Evolutionary conservation across 345 rosid species (phyloP).

Genomic region (Eucalyptus sideroxylon): DNA sequence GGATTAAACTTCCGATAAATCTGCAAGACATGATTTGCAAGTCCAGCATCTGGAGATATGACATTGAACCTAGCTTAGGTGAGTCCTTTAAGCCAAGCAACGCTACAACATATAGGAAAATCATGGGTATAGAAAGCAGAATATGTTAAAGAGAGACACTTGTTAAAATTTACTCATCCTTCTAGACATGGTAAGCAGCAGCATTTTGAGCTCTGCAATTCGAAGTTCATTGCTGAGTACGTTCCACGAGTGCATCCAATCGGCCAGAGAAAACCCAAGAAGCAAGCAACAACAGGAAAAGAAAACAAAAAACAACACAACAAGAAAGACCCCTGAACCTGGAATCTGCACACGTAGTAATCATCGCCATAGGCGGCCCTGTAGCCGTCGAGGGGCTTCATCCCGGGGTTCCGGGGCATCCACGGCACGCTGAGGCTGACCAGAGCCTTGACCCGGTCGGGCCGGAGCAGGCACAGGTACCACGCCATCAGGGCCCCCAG

Average conservation of each 20-base stretch:
- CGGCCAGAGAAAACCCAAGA: neutral
- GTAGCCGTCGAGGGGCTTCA: conserved; percentile 34
- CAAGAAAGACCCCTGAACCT: conserved; percentile 31
- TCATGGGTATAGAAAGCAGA: neutral
- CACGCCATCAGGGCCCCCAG: conserved; percentile 63
- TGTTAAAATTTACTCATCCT: neutral
- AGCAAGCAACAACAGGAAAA: neutral
- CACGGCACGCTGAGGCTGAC: conserved; percentile 40
- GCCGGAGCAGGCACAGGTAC: conserved; percentile 41
- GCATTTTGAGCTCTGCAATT: neutral
- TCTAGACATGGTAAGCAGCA: neutral
- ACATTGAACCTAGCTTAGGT: neutral
- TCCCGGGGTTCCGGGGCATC: conserved; percentile 29
- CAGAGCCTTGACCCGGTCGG: conserved; percentile 57
- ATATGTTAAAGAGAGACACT: neutral
- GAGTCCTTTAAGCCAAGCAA: neutral
- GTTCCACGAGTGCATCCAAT: neutral
- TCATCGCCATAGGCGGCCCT: conserved; percentile 44
- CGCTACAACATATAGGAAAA: neutral
- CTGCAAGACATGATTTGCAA: neutral
- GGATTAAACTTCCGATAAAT: neutral
- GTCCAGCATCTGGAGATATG: neutral
- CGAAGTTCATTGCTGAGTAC: neutral
- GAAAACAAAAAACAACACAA: neutral
- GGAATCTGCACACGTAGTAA: conserved; percentile 77